Conservation (phyloP, 148 eudicot species). For the Persicaria maculosa region DNA sequence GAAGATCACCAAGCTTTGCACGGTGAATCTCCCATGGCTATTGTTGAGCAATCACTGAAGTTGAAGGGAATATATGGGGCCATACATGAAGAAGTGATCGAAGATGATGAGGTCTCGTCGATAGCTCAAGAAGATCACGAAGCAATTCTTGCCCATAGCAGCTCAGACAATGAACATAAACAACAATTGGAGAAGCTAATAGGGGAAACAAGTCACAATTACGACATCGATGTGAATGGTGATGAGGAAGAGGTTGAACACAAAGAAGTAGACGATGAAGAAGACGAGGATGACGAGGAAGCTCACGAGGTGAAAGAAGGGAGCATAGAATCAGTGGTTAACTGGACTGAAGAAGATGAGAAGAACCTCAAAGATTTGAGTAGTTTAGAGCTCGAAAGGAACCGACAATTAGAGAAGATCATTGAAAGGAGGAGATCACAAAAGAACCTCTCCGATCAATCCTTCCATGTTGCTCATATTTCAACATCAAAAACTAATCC, state of each 20-base stretch:
- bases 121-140: neutral
- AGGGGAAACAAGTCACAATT: neutral
- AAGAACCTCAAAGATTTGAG: constrained; percentile 50
- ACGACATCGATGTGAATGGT: constrained; percentile 16
- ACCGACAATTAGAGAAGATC: constrained; percentile 50
- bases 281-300: constrained; percentile 30
- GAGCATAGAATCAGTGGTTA: constrained; percentile 27
- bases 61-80: neutral
- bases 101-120: neutral
- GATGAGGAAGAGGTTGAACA: constrained; percentile 25
- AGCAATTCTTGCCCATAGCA: neutral
- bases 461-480: constrained; percentile 38
- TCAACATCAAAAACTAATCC: constrained; percentile 43
- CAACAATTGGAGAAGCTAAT: constrained; percentile 2
- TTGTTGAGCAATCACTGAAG: neutral
- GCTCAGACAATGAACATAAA: constrained; percentile 7
- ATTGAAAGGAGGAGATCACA: constrained; percentile 45
- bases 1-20: constrained; percentile 1
- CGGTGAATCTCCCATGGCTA: neutral
- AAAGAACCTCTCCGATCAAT: constrained; percentile 30
- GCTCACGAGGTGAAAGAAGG: constrained; percentile 15
- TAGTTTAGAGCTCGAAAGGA: constrained; percentile 49
- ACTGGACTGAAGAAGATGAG: constrained; percentile 69
- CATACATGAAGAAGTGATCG: constrained; percentile 9
- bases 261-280: constrained; percentile 33